phyloP scores from a whole-genome alignment of 2,329 filamentous ascomycete species.

The Fusarium scirpi region DNA sequence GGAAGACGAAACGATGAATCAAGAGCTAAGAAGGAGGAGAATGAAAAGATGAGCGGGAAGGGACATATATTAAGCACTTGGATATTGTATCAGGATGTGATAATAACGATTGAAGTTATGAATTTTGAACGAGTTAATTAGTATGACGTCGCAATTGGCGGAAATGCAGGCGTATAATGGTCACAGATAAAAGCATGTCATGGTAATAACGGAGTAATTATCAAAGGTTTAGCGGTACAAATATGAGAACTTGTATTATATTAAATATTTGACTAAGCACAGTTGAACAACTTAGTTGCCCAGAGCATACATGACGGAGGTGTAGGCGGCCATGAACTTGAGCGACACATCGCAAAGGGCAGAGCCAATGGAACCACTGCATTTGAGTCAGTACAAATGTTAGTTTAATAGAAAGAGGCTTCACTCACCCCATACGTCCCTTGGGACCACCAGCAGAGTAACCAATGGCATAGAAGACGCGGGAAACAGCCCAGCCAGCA shows the following conservation, averaged over 20 bases:
- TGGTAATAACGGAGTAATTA: constrained; percentile 26
- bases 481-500: constrained; percentile 63
- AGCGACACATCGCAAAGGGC: constrained; percentile 54
- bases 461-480: constrained; percentile 67
- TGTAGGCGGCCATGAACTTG: constrained; percentile 59
- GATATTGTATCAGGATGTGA: constrained; percentile 16
- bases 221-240: constrained; percentile 20
- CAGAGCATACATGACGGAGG: constrained; percentile 55
- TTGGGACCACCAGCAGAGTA: constrained; percentile 63
- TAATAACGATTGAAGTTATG: constrained; percentile 33
- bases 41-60: constrained; percentile 43
- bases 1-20: constrained; percentile 29
- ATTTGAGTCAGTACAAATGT: constrained; percentile 33
- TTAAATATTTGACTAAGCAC: background rate
- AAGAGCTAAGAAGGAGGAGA: constrained; percentile 50
- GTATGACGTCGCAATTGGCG: constrained; percentile 15
- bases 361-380: constrained; percentile 53
- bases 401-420: background rate
- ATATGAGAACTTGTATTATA: constrained; percentile 23
- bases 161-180: constrained; percentile 35
- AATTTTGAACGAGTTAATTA: constrained; percentile 13
- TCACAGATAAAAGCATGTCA: constrained; percentile 26
- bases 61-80: constrained; percentile 3
- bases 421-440: constrained; percentile 57
- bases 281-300: constrained; percentile 41